Conservation (phyloP, 345 rosid genomes). For the Schrenkiella parvula region DNA sequence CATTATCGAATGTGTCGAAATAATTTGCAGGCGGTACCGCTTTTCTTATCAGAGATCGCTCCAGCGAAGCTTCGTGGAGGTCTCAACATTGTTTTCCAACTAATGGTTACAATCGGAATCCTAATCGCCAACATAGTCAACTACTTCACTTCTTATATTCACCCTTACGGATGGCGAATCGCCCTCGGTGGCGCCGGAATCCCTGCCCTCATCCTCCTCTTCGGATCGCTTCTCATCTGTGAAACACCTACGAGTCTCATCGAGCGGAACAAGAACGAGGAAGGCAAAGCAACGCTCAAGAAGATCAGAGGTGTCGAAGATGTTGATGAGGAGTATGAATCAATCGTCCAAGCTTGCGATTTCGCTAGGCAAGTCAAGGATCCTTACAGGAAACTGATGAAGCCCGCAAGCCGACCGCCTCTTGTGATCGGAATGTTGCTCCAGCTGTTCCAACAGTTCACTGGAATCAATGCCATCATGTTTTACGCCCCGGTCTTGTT, state of each 20-base stretch:
- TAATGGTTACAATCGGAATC: constrained; percentile 54
- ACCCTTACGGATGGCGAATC: constrained; percentile 53
- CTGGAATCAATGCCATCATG: constrained; percentile 58
- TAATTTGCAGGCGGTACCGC: constrained; percentile 50
- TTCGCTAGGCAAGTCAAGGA: constrained; percentile 40
- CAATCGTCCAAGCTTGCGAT: constrained; percentile 40
- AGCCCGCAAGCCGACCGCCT: constrained; percentile 48
- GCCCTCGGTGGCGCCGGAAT: constrained; percentile 48
- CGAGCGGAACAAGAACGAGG: constrained; percentile 40
- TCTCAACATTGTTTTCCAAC: constrained; percentile 62
- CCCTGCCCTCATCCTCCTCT: constrained; percentile 43
- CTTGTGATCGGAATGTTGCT: constrained; percentile 39
- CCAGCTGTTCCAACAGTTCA: constrained; percentile 61
- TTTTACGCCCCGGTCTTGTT: constrained; percentile 60
- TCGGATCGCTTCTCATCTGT: constrained; percentile 48
- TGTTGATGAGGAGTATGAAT: constrained; percentile 41
- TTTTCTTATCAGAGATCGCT: constrained; percentile 65
- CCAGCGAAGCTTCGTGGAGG: constrained; percentile 54
- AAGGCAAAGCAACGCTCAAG: constrained; percentile 40
- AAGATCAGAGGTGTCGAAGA: constrained; percentile 51
- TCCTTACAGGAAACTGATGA: constrained; percentile 52
- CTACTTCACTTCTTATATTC: constrained; percentile 36
- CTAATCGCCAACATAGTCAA: constrained; percentile 50
- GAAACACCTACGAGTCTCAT: constrained; percentile 65
- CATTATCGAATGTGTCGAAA: neutral